A percentile compares a stretch with the other conserved stretches of the same genome.
Conservation (phyloP, 2,329 filamentous ascomycete species). For the Colletotrichum sp. region DNA sequence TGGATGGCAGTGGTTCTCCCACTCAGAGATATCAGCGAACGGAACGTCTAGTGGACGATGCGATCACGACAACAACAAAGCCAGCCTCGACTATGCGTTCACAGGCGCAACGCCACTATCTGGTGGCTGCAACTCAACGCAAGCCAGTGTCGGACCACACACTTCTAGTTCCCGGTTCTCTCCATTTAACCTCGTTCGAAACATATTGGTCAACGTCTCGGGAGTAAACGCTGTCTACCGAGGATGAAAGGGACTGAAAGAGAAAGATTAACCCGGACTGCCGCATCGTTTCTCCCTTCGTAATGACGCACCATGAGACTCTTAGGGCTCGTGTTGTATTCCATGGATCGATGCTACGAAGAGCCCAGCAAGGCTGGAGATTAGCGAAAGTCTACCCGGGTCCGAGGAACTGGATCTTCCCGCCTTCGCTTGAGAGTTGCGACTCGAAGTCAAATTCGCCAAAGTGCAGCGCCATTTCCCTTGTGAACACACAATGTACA, state of each 20-base stretch:
- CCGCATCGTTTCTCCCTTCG: neutral
- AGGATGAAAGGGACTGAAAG: neutral
- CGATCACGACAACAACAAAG: neutral
- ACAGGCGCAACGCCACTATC: neutral
- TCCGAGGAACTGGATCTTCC: neutral
- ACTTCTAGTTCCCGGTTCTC: neutral
- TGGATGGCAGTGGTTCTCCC: neutral
- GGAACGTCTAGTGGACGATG: neutral
- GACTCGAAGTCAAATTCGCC: neutral
- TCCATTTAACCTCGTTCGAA: neutral
- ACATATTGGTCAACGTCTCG: neutral
- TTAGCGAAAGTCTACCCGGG: neutral
- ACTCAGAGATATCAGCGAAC: neutral
- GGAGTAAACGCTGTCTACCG: neutral
- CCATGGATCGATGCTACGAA: neutral
- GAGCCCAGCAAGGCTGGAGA: neutral
- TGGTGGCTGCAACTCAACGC: neutral
- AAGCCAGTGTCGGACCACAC: neutral
- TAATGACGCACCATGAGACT: neutral
- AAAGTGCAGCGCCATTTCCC: neutral
- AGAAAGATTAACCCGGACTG: neutral
- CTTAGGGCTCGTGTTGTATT: neutral
- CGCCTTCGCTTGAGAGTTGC: neutral
- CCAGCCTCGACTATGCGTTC: neutral
- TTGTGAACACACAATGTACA: neutral